These are phyloP conservation scores for Fusarium succisae DNA, from an alignment of 2,329 filamentous ascomycete genomes.

Conservation along the genomic window DNA sequence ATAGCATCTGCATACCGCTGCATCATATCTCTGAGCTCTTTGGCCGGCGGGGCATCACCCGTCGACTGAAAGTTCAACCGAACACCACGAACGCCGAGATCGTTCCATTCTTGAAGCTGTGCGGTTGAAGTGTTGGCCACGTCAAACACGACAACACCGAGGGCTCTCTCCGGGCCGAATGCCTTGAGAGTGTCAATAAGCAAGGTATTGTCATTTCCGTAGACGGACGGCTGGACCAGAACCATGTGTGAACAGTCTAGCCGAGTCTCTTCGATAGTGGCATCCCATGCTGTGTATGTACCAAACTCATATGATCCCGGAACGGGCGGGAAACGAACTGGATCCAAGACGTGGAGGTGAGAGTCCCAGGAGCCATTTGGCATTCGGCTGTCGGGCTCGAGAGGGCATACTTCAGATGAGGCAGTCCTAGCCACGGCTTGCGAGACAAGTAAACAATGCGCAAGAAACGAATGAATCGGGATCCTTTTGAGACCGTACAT, in stretches of 20 bases:
- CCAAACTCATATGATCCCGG: not conserved
- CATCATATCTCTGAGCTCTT: not conserved
- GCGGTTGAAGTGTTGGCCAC: not conserved
- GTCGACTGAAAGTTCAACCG: not conserved
- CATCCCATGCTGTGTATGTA: not conserved
- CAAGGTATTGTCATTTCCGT: not conserved
- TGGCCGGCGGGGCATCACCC: not conserved
- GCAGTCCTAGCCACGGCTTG: fast-evolving
- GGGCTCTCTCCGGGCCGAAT: not conserved
- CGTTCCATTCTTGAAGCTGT: not conserved
- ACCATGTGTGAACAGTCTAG: not conserved
- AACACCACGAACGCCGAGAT: not conserved
- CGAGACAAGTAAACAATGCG: not conserved
- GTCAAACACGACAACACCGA: not conserved
- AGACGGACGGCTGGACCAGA: not conserved
- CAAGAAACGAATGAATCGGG: not conserved
- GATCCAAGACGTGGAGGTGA: not conserved
- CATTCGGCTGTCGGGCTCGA: not conserved
- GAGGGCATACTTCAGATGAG: not conserved
- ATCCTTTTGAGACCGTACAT: too few species aligned
- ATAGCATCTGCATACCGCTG: not conserved
- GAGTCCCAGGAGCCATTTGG: not conserved
- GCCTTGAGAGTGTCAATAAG: not conserved
- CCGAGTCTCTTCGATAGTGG: not conserved
- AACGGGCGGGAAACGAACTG: not conserved